A percentile compares a stretch with the other conserved stretches of the same genome.
These are phyloP conservation scores for Pleurotus tuoliensis DNA, from an alignment of 768 basidiomycete genomes.

Conservation along the genomic window DNA sequence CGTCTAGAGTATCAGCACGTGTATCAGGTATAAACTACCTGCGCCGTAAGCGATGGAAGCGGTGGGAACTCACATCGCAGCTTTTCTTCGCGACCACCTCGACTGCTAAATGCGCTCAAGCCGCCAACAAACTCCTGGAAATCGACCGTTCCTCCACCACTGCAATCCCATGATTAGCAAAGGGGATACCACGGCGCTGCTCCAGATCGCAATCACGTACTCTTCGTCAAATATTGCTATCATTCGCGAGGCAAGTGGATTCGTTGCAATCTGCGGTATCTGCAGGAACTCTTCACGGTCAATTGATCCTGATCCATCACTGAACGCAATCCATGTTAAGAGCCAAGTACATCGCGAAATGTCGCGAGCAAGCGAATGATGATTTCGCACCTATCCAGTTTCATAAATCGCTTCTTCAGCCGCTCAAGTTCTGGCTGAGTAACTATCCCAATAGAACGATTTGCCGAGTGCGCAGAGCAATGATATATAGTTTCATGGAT, in stretches of 20 bases:
- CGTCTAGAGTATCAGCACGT: not conserved
- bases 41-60: conserved; percentile 10
- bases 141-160: conserved; percentile 97
- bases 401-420: conserved; percentile 99
- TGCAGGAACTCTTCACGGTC: conserved; percentile 98
- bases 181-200: not conserved
- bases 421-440: conserved; percentile 91
- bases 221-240: conserved; percentile 99
- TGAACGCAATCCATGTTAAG: conserved; percentile 21
- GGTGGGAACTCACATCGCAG: conserved; percentile 65
- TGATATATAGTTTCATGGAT: not conserved
- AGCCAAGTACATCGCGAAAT: not conserved
- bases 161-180: conserved; percentile 26
- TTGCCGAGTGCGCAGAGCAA: not conserved
- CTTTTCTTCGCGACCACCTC: conserved; percentile 96
- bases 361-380: not conserved
- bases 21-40: not conserved
- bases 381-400: conserved; percentile 83
- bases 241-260: conserved; percentile 94
- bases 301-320: conserved; percentile 96
- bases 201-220: conserved; percentile 48
- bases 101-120: conserved; percentile 94
- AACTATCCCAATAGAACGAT: conserved; percentile 48
- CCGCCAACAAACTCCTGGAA: conserved; percentile 99
- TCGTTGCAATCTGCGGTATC: conserved; percentile 98